Base-by-base conservation (phyloP, 2,329 filamentous ascomycete species). In the Xylariaceae sp. region DNA sequence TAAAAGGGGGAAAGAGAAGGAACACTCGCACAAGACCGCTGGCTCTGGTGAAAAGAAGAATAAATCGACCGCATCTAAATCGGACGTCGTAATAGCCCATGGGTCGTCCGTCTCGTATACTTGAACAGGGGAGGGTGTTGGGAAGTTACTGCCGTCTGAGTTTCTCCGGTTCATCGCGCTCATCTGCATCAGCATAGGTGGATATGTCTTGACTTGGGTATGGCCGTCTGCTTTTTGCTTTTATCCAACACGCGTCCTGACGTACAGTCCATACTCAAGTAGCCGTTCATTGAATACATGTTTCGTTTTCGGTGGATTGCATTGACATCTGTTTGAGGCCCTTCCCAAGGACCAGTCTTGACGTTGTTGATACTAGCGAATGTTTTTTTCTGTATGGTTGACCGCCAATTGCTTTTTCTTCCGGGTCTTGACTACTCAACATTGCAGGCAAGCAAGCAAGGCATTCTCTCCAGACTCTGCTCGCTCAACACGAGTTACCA, bases 71-170 rank as follows among this genome's bases (percentile, higher is more conserved):
- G 59, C 60, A 12, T 59, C 59, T n/a, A 62, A 60, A 43, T 59
- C 59, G 13, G 49, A 53, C 12, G 65, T 67, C 36, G 50, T 67
- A 26, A 67, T 67, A 53, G 65, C 62, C 8, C 21, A 66, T 36
- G 65, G 65, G 21, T 64, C 65, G 13, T 63, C 62, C 1, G 32
- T 54, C 21, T 57, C 63, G 21, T 56, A 49, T 32, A 19, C 19
- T 42, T 57, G 32, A 49, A 13, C 26, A 29, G 47, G 22, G 15
- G 40, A 51, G 13, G 7, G 41, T 15, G 5, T 26, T 21, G 21
- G 18, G 39, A 15, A 18, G 6, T 12, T 26, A 8, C 13, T n/a
- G 13, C 32, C 4, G 10, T 34, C 13, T 34, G 32, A 10, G 9
- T 34, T 13, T 10, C 9, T 34, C 3, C 13, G 10, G 5, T 12